Base-by-base conservation (phyloP, 2,329 filamentous ascomycete genomes). In the Geoglossum cookeanum region DNA sequence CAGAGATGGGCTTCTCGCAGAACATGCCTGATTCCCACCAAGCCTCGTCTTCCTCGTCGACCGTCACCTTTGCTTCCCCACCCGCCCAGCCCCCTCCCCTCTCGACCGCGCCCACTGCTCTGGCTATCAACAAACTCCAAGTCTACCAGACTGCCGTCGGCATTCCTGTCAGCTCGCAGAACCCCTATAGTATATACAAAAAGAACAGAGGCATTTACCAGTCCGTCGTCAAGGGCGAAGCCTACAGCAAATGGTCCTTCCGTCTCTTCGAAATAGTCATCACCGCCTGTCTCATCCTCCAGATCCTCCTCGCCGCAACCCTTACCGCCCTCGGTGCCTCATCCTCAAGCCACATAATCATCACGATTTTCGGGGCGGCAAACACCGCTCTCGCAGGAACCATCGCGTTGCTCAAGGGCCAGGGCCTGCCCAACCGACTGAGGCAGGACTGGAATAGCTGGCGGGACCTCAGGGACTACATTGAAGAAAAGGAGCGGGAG, bases 301-400 rank as follows among this genome's bases (percentile, higher is more conserved):
- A 78, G 60, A 70, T 78, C 48, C 63, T 77, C 44, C 68, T 76
- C 52, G 74, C 73, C 3, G 75, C 75, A 0, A 67, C 68, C 0
- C 66, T 78, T 11, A 75, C 75, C 1, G 69, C 72, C 0, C 65
- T 77, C 7, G 74, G 75, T 0, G 68, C 75, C 0, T 63, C 65
- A 0, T 55, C 74, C 15, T 70, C 75, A 1, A 68, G 74, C 15
- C 74, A 82, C 60, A 66, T 77, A 17, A 70, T 73, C 22, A 78
- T 84, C 64, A 79, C 78, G 8, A 66, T 78, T 0, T 69, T 84
- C 0, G 81, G 82, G 2, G 79, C 79, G 0, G 65, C 79, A 9
- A 85, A 84, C 63, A 83, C 79, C 2, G 67, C 81, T 3, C 72
- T 83, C 4, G 81, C 81, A 0, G 81, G 82, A 15, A 68, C 81